phyloP scores from a whole-genome alignment of 2,329 filamentous ascomycete species.

The Blumeria graminis region DNA sequence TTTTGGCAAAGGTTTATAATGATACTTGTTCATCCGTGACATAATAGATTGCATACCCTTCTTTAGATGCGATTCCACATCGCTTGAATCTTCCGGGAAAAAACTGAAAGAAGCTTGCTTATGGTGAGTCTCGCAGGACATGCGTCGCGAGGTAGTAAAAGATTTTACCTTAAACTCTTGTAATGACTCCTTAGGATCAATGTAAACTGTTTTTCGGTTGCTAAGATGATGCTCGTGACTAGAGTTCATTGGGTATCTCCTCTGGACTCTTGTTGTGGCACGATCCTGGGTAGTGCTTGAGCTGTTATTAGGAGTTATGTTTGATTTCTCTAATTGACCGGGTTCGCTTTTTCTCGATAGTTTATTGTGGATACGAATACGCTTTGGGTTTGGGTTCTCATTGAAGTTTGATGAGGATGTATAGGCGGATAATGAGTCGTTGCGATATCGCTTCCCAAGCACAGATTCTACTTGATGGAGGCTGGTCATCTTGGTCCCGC shows the following conservation, averaged over 20 bases:
- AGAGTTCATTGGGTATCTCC: too few species aligned
- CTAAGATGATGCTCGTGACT: too few species aligned
- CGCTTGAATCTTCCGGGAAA: neutral
- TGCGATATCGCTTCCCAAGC: neutral
- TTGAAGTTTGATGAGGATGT: neutral
- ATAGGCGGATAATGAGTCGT: neutral
- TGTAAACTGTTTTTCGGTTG: too few species aligned
- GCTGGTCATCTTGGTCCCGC: neutral
- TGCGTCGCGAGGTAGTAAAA: neutral
- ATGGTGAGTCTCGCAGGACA: neutral
- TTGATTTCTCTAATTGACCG: too few species aligned
- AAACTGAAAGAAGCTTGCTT: neutral
- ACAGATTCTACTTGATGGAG: neutral
- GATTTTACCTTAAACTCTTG: neutral
- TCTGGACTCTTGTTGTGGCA: too few species aligned
- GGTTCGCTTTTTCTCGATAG: neutral
- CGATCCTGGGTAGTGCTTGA: too few species aligned
- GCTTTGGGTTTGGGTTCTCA: neutral
- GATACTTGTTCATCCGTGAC: conserved; percentile 2
- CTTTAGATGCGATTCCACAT: neutral
- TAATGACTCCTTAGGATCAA: neutral
- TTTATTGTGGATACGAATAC: neutral
- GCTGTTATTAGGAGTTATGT: too few species aligned
- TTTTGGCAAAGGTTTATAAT: conserved; percentile 1
- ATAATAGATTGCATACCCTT: conserved; percentile 1